Percentiles rank a stretch among this genome's conserved stretches.
Evolutionary conservation across 164 flowering plant genomes (phyloP).

Genomic region (Aristolochia contorta): DNA sequence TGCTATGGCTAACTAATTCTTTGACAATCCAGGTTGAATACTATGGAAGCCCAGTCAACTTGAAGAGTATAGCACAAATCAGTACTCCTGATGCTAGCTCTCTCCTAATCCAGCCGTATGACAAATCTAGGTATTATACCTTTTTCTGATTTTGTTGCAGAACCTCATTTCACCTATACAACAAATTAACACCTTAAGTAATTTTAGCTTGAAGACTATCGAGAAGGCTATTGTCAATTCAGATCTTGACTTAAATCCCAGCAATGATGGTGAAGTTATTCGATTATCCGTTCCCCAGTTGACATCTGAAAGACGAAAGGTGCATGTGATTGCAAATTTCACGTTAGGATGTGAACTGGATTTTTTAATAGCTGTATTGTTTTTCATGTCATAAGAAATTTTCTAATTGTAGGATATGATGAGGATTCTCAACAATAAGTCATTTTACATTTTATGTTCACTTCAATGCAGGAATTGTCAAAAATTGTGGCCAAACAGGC

Average conservation of each 20-base stretch:
- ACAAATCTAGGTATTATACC: conserved; percentile 73
- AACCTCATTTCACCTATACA: neutral
- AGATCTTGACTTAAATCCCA: conserved; percentile 76
- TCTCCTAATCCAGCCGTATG: conserved; percentile 78
- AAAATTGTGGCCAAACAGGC: conserved; percentile 82
- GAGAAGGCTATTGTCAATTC: conserved; percentile 92
- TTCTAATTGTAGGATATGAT: neutral
- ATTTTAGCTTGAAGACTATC: conserved; percentile 70
- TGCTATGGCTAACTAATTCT: neutral
- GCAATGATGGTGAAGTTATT: conserved; percentile 87
- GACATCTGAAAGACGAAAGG: conserved; percentile 95
- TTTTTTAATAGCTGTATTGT: neutral
- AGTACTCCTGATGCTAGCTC: conserved; percentile 87
- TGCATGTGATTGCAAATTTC: conserved; percentile 7
- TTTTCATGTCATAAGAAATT: neutral
- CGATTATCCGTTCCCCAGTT: conserved; percentile 73
- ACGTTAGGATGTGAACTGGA: neutral
- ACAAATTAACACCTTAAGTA: neutral
- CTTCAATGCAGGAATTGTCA: conserved; percentile 52
- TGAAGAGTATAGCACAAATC: conserved; percentile 92
- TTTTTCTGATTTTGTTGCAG: conserved; percentile 1
- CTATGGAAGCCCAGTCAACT: conserved; percentile 79
- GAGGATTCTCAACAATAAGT: no score
- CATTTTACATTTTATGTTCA: conserved; percentile 1
- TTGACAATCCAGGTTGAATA: conserved; percentile 61